phyloP scores from a whole-genome alignment of 164 flowering plant genomes.

The grape (Vitis vinifera) region ASM3070453v1 NC_081810.1:6577001-6577500 shows the following conservation, averaged over 20 bases:
- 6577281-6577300: conserved; percentile 48
- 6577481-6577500: conserved; percentile 59
- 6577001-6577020: too few relatives aligned
- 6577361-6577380: not conserved
- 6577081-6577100: not conserved
- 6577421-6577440: conserved; percentile 66
- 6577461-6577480: conserved; percentile 60
- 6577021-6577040: too few relatives aligned
- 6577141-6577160: conserved; percentile 29
- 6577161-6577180: conserved; percentile 60
- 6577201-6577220: conserved; percentile 53
- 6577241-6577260: conserved; percentile 57
- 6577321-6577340: not conserved
- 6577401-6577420: conserved; percentile 62
- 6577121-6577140: not conserved
- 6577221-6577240: conserved; percentile 53
- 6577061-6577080: too few relatives aligned
- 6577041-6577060: too few relatives aligned
- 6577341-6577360: not conserved
- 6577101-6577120: not conserved
- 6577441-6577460: conserved; percentile 64
- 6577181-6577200: conserved; percentile 65
- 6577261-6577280: conserved; percentile 57
- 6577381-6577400: conserved; percentile 45
- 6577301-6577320: not conserved